Evolutionary conservation across 306 rosid genomes (phyloP).

Genomic region (Acacia melanoxylon): DNA sequence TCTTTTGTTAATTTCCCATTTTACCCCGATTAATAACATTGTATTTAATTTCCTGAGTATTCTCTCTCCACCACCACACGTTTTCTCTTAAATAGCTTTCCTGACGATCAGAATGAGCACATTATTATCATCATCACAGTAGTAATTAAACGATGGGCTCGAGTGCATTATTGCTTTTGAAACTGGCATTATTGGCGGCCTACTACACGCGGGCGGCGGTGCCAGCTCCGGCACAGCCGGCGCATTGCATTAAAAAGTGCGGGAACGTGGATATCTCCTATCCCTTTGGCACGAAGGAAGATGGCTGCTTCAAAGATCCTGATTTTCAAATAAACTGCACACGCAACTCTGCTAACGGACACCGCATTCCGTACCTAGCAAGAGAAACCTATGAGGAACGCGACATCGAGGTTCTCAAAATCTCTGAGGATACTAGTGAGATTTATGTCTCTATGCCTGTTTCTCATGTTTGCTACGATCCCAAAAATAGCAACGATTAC

Average conservation of each 20-base stretch:
- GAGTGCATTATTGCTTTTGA: background rate
- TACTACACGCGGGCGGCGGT: background rate
- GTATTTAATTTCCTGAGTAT: too few species aligned
- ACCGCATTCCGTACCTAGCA: background rate
- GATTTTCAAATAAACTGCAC: background rate
- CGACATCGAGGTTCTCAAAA: background rate
- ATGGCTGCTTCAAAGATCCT: background rate
- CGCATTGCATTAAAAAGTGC: background rate
- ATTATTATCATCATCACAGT: too few species aligned
- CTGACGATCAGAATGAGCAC: background rate
- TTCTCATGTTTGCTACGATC: background rate
- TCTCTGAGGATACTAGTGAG: background rate
- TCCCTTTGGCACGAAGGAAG: background rate
- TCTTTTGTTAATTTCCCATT: too few species aligned
- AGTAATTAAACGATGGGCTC: background rate
- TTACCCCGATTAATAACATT: too few species aligned
- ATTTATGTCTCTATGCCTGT: background rate
- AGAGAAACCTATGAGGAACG: accelerated
- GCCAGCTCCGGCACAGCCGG: background rate
- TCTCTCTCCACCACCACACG: too few species aligned
- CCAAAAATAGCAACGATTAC: too few species aligned
- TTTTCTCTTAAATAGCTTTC: background rate
- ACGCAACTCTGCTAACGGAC: background rate
- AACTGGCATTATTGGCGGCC: background rate
- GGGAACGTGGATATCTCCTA: background rate